phyloP scores from a whole-genome alignment of 1,284 basidiomycete species.

The Malassezia sympodialis region DNA sequence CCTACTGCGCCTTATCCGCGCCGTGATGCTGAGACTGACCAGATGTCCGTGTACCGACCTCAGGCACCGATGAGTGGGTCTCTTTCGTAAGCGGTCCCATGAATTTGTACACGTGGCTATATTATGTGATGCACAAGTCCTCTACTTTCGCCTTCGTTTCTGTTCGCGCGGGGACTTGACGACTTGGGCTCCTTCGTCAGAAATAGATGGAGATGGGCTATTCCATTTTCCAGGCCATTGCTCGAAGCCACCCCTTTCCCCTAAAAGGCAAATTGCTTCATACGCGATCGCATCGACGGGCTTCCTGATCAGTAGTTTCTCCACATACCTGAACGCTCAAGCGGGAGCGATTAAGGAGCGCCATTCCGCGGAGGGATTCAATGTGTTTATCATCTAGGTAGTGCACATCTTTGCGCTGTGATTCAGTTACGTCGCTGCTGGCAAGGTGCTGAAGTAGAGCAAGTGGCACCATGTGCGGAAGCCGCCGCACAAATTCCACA shows the following conservation, averaged over 20 bases:
- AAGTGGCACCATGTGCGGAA: constrained; percentile 67
- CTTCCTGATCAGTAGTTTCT: constrained; percentile 45
- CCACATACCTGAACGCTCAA: constrained; percentile 58
- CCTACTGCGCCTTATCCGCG: neutral
- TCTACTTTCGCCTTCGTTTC: neutral
- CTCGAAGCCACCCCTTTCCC: constrained; percentile 58
- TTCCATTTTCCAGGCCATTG: constrained; percentile 22
- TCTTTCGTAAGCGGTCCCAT: constrained; percentile 1
- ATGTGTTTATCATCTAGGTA: constrained; percentile 46
- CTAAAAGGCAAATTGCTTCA: constrained; percentile 59
- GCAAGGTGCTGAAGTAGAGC: constrained; percentile 64
- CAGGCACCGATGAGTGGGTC: neutral
- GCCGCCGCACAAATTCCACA: constrained; percentile 61
- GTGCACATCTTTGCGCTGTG: constrained; percentile 54
- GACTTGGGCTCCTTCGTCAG: neutral
- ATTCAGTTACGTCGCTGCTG: constrained; percentile 57
- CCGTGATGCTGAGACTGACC: neutral
- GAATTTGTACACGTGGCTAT: neutral
- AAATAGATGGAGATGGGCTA: neutral
- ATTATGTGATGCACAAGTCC: neutral
- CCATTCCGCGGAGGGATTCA: constrained; percentile 58
- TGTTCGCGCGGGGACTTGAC: neutral
- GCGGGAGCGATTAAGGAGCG: constrained; percentile 69
- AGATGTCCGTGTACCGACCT: neutral
- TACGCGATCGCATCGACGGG: constrained; percentile 64